Evolutionary conservation across 805 yeast genomes (phyloP).

Genomic region (Starmerella gropengiesseri): DNA sequence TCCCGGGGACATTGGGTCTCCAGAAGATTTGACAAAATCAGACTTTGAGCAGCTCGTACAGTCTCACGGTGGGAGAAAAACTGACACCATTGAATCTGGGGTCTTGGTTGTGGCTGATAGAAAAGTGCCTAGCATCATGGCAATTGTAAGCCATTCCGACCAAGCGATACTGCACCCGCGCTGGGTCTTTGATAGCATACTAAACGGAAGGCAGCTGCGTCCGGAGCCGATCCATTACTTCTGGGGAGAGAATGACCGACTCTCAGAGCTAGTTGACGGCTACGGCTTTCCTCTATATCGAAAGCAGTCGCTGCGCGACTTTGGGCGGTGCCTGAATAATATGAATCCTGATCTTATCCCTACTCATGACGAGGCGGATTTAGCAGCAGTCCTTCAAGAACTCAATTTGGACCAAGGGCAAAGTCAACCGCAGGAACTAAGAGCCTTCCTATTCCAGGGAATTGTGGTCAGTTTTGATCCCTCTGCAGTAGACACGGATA

Average conservation of each 20-base stretch:
- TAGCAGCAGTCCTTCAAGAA: not conserved
- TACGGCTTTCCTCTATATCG: slow-evolving; percentile 53
- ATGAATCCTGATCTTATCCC: slow-evolving; percentile 1
- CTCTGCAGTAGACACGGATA: not conserved
- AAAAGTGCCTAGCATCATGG: slow-evolving; percentile 14
- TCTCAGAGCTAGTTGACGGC: slow-evolving; percentile 35
- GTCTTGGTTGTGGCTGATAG: slow-evolving; percentile 23
- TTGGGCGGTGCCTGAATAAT: slow-evolving; percentile 4
- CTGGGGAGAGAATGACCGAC: slow-evolving; percentile 31
- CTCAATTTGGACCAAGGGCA: not conserved
- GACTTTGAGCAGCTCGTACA: slow-evolving; percentile 23
- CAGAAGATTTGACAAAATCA: slow-evolving; percentile 19
- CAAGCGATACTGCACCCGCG: slow-evolving; percentile 49
- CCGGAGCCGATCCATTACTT: slow-evolving; percentile 52
- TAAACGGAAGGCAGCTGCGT: slow-evolving; percentile 33
- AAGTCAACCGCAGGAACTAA: not conserved
- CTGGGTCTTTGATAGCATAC: slow-evolving; percentile 65
- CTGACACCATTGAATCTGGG: slow-evolving; percentile 13
- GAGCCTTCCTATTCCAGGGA: slow-evolving; percentile 2
- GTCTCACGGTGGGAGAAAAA: slow-evolving; percentile 27
- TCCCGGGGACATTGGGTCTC: slow-evolving; percentile 24
- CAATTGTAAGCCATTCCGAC: slow-evolving; percentile 20
- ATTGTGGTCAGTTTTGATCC: slow-evolving; percentile 2
- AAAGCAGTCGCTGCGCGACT: slow-evolving; percentile 22
- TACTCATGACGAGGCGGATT: too few species aligned